Evolutionary conservation across 306 rosid genomes (phyloP).

Genomic region (Quercus cerris): DNA sequence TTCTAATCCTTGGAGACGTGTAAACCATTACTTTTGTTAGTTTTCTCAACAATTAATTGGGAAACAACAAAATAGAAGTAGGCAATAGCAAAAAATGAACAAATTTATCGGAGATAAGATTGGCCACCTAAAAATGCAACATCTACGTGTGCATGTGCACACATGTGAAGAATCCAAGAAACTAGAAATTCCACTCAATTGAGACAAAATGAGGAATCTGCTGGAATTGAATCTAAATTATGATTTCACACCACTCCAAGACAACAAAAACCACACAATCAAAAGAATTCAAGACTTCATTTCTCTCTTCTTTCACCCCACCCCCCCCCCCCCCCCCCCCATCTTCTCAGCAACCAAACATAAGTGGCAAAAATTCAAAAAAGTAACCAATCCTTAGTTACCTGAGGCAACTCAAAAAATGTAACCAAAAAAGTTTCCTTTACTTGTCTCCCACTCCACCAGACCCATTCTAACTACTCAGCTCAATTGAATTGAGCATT

Average conservation of each 20-base stretch:
- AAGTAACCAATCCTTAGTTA: not conserved
- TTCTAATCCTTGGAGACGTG: not conserved
- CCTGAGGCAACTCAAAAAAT: not conserved
- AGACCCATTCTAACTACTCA: not conserved
- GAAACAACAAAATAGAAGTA: not conserved
- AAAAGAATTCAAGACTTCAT: not conserved
- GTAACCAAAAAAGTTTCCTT: not conserved
- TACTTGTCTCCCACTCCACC: not conserved
- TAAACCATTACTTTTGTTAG: not conserved
- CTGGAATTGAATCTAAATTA: not conserved
- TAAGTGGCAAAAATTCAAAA: no score
- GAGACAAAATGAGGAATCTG: not conserved
- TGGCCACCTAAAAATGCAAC: not conserved
- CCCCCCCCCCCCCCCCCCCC: not conserved
- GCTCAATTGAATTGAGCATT: slow-evolving; percentile 11
- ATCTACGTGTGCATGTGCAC: not conserved
- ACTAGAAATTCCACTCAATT: not conserved
- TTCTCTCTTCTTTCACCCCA: not conserved
- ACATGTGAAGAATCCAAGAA: not conserved
- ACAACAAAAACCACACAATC: not conserved
- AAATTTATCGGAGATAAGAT: not conserved
- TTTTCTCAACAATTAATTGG: not conserved
- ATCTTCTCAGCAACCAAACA: no score
- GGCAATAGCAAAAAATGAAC: not conserved
- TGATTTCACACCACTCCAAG: not conserved